Evolutionary conservation across 2,329 filamentous ascomycete species (phyloP).

Genomic region (Nothophaeocryptopus gaeumannii): DNA sequence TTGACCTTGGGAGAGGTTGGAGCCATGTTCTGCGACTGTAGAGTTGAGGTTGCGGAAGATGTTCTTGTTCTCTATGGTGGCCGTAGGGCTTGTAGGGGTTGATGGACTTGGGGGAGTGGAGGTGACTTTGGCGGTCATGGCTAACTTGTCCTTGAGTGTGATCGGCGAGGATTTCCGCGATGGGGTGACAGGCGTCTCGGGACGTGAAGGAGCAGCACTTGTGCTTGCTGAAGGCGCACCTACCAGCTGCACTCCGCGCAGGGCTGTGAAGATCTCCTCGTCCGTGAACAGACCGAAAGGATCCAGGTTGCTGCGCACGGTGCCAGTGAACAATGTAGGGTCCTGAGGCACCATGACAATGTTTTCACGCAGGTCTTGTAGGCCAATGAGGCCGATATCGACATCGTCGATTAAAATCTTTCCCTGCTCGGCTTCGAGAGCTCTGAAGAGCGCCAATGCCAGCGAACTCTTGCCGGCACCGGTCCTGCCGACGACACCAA

Average conservation of each 20-base stretch:
- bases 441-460: slow-evolving; percentile 87
- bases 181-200: slow-evolving; percentile 32
- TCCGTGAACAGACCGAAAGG: slow-evolving; percentile 87
- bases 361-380: slow-evolving; percentile 87
- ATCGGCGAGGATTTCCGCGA: slow-evolving; percentile 20
- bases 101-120: slow-evolving; percentile 33
- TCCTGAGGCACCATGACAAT: slow-evolving; percentile 99
- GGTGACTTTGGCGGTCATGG: slow-evolving; percentile 33
- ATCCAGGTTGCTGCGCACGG: slow-evolving; percentile 87
- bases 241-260: slow-evolving; percentile 87
- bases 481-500: slow-evolving; percentile 92
- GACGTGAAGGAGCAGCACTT: slow-evolving; percentile 41
- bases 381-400: slow-evolving; percentile 84
- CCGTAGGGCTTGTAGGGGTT: slow-evolving; percentile 39
- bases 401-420: slow-evolving; percentile 87
- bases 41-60: slow-evolving; percentile 85
- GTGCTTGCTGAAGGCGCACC: slow-evolving; percentile 47
- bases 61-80: slow-evolving; percentile 78
- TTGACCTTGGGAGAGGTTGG: slow-evolving; percentile 93
- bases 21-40: slow-evolving; percentile 81
- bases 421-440: slow-evolving; percentile 84
- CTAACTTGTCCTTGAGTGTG: slow-evolving; percentile 29
- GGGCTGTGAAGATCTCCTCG: slow-evolving; percentile 80
- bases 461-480: slow-evolving; percentile 96
- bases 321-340: slow-evolving; percentile 89